phyloP scores from a whole-genome alignment of 257 asterid genomes.

The Thymus mandschuricus region DNA sequence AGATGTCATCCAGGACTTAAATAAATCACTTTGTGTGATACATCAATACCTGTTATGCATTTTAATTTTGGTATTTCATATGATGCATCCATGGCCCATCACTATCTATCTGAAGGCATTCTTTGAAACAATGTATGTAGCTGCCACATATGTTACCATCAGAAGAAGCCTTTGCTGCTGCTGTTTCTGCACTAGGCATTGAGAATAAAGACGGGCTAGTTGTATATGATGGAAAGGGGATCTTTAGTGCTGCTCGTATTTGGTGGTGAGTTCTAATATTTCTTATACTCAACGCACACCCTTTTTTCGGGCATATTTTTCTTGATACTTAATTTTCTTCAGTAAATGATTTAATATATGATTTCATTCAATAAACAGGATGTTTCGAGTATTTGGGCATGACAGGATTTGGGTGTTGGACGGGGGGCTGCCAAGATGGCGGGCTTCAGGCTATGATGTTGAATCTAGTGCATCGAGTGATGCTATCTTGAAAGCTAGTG shows the following conservation, averaged over 20 bases:
- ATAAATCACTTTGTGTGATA: slow-evolving; percentile 17
- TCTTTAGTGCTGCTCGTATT: slow-evolving; percentile 98
- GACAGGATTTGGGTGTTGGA: slow-evolving; percentile 94
- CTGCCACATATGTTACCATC: slow-evolving; percentile 98
- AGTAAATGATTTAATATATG: slow-evolving; percentile 15
- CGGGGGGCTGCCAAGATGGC: slow-evolving; percentile 96
- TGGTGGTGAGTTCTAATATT: slow-evolving; percentile 79
- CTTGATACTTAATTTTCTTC: slow-evolving; percentile 5
- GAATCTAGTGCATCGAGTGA: slow-evolving; percentile 99
- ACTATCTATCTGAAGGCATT: neutral
- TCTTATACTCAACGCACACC: slow-evolving; percentile 4
- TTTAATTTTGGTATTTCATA: slow-evolving; percentile 2
- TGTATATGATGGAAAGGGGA: slow-evolving; percentile 98
- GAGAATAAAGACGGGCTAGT: slow-evolving; percentile 91
- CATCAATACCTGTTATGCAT: neutral
- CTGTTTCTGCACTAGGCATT: slow-evolving; percentile 94
- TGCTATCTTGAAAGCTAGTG: slow-evolving; percentile 94
- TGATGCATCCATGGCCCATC: slow-evolving; percentile 4
- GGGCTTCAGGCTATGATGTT: slow-evolving; percentile 74
- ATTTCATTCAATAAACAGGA: slow-evolving; percentile 59
- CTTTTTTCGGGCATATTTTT: neutral
- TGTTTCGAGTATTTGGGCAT: slow-evolving; percentile 97
- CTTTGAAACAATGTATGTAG: slow-evolving; percentile 38
- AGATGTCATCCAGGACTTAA: slow-evolving; percentile 8
- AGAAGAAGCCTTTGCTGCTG: slow-evolving; percentile 98